Evolutionary conservation across 1,284 basidiomycete species (phyloP).

Genomic region (Sporisorium scitamineum): DNA sequence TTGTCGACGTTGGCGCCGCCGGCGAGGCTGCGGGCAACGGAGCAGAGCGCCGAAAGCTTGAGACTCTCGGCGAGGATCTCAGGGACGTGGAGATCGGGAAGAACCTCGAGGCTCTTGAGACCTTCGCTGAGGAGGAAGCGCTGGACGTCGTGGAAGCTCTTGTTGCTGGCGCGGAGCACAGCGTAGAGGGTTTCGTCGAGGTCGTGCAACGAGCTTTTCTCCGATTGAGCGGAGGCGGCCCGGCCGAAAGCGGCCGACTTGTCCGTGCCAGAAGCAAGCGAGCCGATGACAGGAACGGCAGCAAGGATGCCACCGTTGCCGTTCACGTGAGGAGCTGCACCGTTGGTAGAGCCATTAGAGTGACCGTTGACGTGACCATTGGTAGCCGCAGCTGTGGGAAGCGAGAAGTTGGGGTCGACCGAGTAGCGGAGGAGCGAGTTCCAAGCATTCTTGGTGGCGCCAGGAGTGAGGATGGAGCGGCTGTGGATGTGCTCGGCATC

Average conservation of each 20-base stretch:
- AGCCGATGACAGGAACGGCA: conserved; percentile 39
- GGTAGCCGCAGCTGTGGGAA: conserved; percentile 3
- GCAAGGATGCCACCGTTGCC: conserved; percentile 38
- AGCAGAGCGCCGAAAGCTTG: conserved; percentile 89
- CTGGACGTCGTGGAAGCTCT: conserved; percentile 61
- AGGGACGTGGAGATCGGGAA: conserved; percentile 55
- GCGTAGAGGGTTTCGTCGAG: conserved; percentile 44
- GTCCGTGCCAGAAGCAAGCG: conserved; percentile 14
- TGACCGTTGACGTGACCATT: conserved; percentile 14
- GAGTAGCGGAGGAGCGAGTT: conserved; percentile 73
- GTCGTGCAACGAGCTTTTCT: conserved; percentile 65
- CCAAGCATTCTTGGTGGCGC: conserved; percentile 78
- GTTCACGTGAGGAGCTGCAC: conserved; percentile 7
- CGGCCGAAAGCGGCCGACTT: conserved; percentile 49
- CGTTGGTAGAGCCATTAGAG: conserved; percentile 5
- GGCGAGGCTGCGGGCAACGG: conserved; percentile 77
- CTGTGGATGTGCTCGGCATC: conserved; percentile 21
- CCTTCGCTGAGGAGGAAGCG: conserved; percentile 64
- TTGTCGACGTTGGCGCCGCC: conserved; percentile 71
- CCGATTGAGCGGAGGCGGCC: conserved; percentile 66
- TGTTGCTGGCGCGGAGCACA: conserved; percentile 61
- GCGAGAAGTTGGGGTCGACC: conserved; percentile 23
- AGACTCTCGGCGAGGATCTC: conserved; percentile 70
- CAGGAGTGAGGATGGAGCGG: conserved; percentile 27
- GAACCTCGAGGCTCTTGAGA: conserved; percentile 45